phyloP scores from a whole-genome alignment of 2,329 filamentous ascomycete genomes.

The Pleomassaria siparia region DNA sequence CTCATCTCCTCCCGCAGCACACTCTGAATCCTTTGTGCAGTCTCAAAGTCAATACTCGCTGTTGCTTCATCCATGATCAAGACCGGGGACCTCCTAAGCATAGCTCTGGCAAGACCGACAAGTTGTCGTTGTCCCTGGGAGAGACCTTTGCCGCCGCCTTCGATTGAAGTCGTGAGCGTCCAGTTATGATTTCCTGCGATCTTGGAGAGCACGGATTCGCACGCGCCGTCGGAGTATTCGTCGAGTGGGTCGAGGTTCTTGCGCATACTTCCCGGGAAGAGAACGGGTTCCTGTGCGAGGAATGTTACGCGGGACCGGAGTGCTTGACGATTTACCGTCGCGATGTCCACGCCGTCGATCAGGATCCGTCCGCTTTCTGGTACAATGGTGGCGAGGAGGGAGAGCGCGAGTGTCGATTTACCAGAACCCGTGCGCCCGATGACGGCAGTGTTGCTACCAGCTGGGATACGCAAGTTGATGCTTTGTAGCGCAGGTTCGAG shows the following conservation, averaged over 20 bases:
- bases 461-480: slow-evolving; percentile 73
- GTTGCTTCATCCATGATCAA: slow-evolving; percentile 69
- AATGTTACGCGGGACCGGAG: slow-evolving; percentile 66
- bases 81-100: slow-evolving; percentile 61
- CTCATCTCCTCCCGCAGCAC: slow-evolving; percentile 59
- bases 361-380: slow-evolving; percentile 59
- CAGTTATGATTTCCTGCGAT: slow-evolving; percentile 59
- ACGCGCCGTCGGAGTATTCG: slow-evolving; percentile 59
- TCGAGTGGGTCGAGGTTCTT: slow-evolving; percentile 64
- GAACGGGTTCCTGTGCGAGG: slow-evolving; percentile 66
- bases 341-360: slow-evolving; percentile 63
- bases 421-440: slow-evolving; percentile 77
- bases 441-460: slow-evolving; percentile 75
- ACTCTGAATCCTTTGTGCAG: slow-evolving; percentile 57
- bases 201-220: slow-evolving; percentile 54
- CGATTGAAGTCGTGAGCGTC: slow-evolving; percentile 58
- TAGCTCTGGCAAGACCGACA: slow-evolving; percentile 64
- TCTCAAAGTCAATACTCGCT: slow-evolving; percentile 65
- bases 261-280: slow-evolving; percentile 64
- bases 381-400: slow-evolving; percentile 57
- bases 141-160: slow-evolving; percentile 63
- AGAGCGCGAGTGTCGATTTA: slow-evolving; percentile 73
- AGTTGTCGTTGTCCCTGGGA: slow-evolving; percentile 67
- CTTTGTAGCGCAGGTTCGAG: slow-evolving; percentile 71
- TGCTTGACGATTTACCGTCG: slow-evolving; percentile 59